A percentile compares a stretch with the other conserved stretches of the same genome.
phyloP scores from a whole-genome alignment of 805 yeast genomes.

The Saturnispora gosingensis region DNA sequence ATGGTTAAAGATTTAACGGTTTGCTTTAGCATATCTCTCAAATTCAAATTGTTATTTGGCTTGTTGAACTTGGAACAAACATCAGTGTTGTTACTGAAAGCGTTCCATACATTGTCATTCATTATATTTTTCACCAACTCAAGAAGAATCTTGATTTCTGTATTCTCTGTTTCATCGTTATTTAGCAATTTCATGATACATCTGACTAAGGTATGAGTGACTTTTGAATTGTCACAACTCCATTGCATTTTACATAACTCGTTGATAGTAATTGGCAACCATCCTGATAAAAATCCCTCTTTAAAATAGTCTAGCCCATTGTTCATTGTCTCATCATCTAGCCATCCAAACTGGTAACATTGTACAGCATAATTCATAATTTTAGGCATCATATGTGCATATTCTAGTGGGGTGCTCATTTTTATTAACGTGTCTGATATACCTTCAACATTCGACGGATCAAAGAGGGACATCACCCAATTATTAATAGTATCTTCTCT shows the following conservation, averaged over 20 bases:
- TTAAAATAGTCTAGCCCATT: slow-evolving; percentile 83
- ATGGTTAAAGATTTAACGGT: background rate
- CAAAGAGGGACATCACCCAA: slow-evolving; percentile 78
- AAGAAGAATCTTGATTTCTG: slow-evolving; percentile 16
- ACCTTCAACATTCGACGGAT: slow-evolving; percentile 48
- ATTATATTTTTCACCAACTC: slow-evolving; percentile 13
- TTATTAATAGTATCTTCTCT: slow-evolving; percentile 32
- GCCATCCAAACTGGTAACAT: slow-evolving; percentile 45
- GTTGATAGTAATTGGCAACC: slow-evolving; percentile 38
- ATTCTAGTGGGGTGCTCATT: slow-evolving; percentile 55
- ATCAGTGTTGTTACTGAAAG: background rate
- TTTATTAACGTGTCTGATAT: slow-evolving; percentile 76
- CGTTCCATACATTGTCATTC: slow-evolving; percentile 12
- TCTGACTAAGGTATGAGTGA: slow-evolving; percentile 10
- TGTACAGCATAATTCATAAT: slow-evolving; percentile 64
- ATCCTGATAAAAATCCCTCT: slow-evolving; percentile 63
- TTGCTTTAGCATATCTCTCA: slow-evolving; percentile 1
- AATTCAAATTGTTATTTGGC: background rate
- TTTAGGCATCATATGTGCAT: slow-evolving; percentile 59
- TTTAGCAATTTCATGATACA: slow-evolving; percentile 17
- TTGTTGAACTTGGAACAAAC: background rate
- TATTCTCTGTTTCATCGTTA: slow-evolving; percentile 12
- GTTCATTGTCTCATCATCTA: slow-evolving; percentile 50
- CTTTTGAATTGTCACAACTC: slow-evolving; percentile 8
- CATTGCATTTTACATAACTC: slow-evolving; percentile 16